phyloP scores from a whole-genome alignment of 2,329 filamentous ascomycete species.

The Fusarium albidum region DNA sequence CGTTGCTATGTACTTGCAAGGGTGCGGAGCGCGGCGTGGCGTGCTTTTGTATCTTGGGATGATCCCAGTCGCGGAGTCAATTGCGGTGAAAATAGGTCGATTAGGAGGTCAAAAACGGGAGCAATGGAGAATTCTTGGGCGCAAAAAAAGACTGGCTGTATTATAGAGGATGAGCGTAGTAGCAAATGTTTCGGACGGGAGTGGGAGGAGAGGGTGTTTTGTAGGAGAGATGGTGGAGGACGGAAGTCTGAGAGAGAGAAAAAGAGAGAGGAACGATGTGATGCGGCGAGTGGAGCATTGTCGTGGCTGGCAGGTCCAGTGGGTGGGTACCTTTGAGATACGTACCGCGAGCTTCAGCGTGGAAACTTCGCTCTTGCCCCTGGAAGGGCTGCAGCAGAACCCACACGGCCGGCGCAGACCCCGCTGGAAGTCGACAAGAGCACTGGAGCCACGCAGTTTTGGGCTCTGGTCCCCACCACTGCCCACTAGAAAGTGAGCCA shows the following conservation, averaged over 20 bases:
- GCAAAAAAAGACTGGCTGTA: neutral
- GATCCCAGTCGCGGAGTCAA: slow-evolving; percentile 21
- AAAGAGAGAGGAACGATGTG: slow-evolving; percentile 1
- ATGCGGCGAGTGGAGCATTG: neutral
- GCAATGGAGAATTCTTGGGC: neutral
- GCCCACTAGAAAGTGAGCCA: neutral
- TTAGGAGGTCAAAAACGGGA: neutral
- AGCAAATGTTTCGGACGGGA: slow-evolving; percentile 9
- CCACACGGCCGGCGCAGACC: neutral
- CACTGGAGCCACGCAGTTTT: slow-evolving; percentile 23
- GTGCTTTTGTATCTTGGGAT: slow-evolving; percentile 35
- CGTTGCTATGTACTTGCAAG: slow-evolving; percentile 36
- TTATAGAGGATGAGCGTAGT: slow-evolving; percentile 5
- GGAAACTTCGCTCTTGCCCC: slow-evolving; percentile 21
- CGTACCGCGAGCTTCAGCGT: neutral
- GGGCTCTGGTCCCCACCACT: neutral
- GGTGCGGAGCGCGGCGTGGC: slow-evolving; percentile 36
- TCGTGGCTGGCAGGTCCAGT: neutral
- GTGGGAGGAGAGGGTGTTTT: slow-evolving; percentile 16
- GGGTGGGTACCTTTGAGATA: slow-evolving; percentile 7
- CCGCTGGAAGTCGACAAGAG: neutral
- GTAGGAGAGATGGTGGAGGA: slow-evolving; percentile 18
- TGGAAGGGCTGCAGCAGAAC: slow-evolving; percentile 21
- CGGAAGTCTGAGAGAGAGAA: slow-evolving; percentile 5
- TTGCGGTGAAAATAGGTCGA: slow-evolving; percentile 17